Percentiles rank a stretch among this genome's conserved stretches.
Evolutionary conservation across 306 rosid genomes (phyloP).

Genomic region (Cucumis hystrix): DNA sequence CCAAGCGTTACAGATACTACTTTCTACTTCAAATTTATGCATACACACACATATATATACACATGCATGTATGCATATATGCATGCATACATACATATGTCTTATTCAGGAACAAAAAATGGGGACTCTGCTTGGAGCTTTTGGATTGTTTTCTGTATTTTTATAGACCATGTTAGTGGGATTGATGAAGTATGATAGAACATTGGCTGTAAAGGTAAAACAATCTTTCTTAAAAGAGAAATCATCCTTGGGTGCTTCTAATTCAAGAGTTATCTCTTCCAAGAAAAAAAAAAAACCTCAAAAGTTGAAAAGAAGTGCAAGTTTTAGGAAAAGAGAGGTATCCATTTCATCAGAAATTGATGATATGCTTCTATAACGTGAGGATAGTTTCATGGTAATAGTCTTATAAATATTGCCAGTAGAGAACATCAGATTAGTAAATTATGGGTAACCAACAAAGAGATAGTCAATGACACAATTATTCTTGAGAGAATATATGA

Average conservation of each 20-base stretch:
- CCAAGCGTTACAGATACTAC: too few relatives aligned
- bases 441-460: constrained; percentile 37
- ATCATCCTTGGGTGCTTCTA: background rate
- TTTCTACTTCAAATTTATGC: too few relatives aligned
- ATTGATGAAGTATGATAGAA: constrained; percentile 9
- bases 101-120: too few relatives aligned
- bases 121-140: too few relatives aligned
- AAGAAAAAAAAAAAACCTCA: constrained; percentile 36
- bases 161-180: constrained; percentile 15
- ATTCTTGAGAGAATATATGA: constrained; percentile 68
- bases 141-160: constrained; percentile 10
- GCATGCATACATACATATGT: too few relatives aligned
- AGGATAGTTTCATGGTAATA: constrained; percentile 11
- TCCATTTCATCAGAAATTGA: constrained; percentile 17
- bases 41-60: too few relatives aligned
- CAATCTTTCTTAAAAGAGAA: constrained; percentile 12
- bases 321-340: constrained; percentile 17
- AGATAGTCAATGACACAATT: constrained; percentile 76
- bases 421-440: constrained; percentile 61
- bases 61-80: too few relatives aligned
- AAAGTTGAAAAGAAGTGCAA: constrained; percentile 28
- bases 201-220: constrained; percentile 14
- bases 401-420: background rate
- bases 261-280: constrained; percentile 25
- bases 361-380: background rate